Evolutionary conservation across 169 alveolate species (phyloP).

Genomic region (Plasmodium inui): DNA sequence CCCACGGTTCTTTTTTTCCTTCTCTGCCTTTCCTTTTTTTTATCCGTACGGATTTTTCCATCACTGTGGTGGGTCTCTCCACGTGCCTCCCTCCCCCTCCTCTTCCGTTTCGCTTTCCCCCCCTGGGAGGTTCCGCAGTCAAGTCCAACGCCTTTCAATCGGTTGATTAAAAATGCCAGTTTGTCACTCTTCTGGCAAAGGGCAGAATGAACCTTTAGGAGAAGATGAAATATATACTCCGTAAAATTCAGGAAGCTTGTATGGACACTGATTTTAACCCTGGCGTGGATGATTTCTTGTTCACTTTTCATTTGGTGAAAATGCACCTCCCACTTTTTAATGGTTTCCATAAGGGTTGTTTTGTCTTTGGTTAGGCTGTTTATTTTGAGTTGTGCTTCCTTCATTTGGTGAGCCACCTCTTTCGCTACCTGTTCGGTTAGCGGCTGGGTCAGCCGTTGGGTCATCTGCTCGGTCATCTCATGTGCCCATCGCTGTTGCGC

Average conservation of each 20-base stretch:
- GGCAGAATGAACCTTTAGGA: not conserved
- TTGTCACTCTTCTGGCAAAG: conserved; percentile 53
- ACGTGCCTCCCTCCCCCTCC: not conserved
- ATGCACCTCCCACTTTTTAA: conserved; percentile 18
- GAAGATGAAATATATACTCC: conserved; percentile 27
- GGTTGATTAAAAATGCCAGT: conserved; percentile 13
- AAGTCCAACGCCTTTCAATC: not conserved
- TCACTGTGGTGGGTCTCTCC: not conserved
- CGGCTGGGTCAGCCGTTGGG: not conserved
- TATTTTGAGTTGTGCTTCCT: conserved; percentile 14
- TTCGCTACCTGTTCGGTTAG: not conserved
- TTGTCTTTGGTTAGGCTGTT: conserved; percentile 22
- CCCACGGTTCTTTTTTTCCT: not conserved
- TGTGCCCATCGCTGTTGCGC: not conserved
- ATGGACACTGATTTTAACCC: conserved; percentile 34
- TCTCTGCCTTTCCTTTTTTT: not conserved
- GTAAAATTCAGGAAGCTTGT: conserved; percentile 27
- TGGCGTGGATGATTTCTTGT: conserved; percentile 2
- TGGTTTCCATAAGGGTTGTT: conserved; percentile 2
- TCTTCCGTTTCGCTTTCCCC: conserved; percentile 1
- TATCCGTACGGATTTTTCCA: not conserved
- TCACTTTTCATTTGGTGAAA: conserved; percentile 46
- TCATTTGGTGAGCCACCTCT: conserved; percentile 1
- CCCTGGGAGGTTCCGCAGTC: not conserved
- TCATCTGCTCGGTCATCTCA: not conserved